Evolutionary conservation across 805 yeast genomes (phyloP).

Genomic region (Lipomyces chichibuensis): DNA sequence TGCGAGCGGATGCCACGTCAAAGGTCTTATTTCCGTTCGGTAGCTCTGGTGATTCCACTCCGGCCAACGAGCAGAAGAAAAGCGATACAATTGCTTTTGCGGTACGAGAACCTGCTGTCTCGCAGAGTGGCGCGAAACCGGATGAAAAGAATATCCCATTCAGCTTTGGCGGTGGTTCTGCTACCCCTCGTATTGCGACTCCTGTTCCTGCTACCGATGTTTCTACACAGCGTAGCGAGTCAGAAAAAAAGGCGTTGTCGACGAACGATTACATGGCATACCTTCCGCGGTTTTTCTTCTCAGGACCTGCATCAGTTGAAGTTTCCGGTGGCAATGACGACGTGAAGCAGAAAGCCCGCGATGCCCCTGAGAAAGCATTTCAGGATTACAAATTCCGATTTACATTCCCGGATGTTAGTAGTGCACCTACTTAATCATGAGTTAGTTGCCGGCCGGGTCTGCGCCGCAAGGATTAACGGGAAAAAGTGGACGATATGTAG

Average conservation of each 20-base stretch:
- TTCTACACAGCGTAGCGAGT: not conserved
- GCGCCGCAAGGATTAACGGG: not conserved
- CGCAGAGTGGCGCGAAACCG: not conserved
- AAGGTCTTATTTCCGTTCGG: not conserved
- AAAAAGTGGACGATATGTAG: not conserved
- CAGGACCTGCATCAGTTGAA: not conserved
- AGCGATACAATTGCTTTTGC: not conserved
- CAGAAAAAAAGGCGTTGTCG: conserved; percentile 20
- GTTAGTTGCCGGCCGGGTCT: not conserved
- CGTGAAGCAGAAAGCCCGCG: conserved; percentile 17
- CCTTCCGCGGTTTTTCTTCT: conserved; percentile 20
- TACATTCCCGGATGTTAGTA: not conserved
- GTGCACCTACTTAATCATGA: not conserved
- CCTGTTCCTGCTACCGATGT: not conserved
- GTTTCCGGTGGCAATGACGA: conserved; percentile 5
- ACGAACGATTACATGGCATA: conserved; percentile 26
- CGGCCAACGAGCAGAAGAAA: not conserved
- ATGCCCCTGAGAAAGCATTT: conserved; percentile 1
- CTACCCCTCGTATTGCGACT: not conserved
- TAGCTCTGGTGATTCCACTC: not conserved
- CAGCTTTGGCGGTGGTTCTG: not conserved
- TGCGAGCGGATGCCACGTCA: not conserved
- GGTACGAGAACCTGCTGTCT: not conserved
- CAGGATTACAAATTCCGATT: conserved; percentile 3
- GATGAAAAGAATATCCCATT: not conserved